Conservation (phyloP, 768 basidiomycete species). For the Trametes meyenii region DNA sequence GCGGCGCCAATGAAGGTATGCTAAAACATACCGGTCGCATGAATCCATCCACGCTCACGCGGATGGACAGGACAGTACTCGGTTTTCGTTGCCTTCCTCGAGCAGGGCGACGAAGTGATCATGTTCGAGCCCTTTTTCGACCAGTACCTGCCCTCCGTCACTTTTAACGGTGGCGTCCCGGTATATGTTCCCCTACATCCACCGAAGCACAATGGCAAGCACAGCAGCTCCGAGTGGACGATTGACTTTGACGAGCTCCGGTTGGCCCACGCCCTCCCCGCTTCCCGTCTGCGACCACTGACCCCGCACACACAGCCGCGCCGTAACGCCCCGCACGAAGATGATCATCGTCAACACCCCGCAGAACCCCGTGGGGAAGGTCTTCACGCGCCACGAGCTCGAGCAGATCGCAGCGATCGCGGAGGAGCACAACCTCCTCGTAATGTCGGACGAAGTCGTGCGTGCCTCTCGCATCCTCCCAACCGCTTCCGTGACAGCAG, state of each 20-base stretch:
- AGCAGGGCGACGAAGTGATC: constrained; percentile 95
- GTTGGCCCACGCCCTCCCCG: constrained; percentile 39
- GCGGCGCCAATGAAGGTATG: constrained; percentile 95
- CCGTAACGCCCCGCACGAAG: constrained; percentile 89
- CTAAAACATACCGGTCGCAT: neutral
- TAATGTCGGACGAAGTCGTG: constrained; percentile 92
- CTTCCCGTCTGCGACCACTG: constrained; percentile 5
- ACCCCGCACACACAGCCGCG: constrained; percentile 48
- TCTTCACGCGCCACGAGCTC: constrained; percentile 84
- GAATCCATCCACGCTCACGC: constrained; percentile 8
- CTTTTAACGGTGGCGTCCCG: constrained; percentile 91
- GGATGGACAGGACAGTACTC: constrained; percentile 79
- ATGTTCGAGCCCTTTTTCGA: constrained; percentile 99
- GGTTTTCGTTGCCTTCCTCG: constrained; percentile 88
- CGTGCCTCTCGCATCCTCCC: neutral
- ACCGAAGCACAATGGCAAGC: constrained; percentile 52
- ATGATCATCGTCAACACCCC: constrained; percentile 96
- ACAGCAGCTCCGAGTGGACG: constrained; percentile 80
- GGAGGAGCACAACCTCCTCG: constrained; percentile 88
- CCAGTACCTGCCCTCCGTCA: constrained; percentile 90
- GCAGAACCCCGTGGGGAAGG: constrained; percentile 98
- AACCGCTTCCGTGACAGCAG: neutral
- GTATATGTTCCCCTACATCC: constrained; percentile 96
- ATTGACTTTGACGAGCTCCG: constrained; percentile 89
- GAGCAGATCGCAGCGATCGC: constrained; percentile 85